Conservation (phyloP, 75 land plant species). For the Picea glauca region DNA sequence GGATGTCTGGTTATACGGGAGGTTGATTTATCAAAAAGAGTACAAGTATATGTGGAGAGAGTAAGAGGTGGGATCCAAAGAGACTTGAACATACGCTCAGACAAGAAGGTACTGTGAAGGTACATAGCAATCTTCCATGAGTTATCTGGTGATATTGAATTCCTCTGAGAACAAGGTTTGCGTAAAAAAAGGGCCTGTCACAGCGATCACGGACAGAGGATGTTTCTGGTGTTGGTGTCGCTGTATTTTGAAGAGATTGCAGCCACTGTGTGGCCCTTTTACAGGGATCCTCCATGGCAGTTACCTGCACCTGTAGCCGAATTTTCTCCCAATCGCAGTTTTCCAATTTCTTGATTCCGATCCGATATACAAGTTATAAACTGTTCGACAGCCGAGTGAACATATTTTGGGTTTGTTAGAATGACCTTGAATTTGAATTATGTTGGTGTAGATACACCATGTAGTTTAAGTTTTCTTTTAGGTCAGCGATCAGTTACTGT, state of each 20-base stretch:
- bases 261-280: constrained; percentile 1
- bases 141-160: neutral
- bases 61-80: neutral
- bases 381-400: no score
- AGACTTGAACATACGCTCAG: constrained; percentile 7
- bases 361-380: no score
- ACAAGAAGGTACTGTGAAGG: constrained; percentile 11
- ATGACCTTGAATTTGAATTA: no score
- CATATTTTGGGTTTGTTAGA: no score
- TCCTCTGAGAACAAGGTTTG: neutral
- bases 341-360: no score
- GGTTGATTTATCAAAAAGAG: neutral
- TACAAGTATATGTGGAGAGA: neutral
- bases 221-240: neutral
- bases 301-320: no score
- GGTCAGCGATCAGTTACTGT: no score
- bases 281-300: neutral
- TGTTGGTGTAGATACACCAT: no score
- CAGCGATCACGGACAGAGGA: neutral
- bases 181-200: neutral
- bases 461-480: no score
- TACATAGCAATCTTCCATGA: constrained; percentile 6
- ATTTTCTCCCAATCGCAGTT: no score
- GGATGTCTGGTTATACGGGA: no score
- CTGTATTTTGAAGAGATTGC: neutral